A percentile compares a stretch with the other conserved stretches of the same genome.
Conservation (phyloP, 495 filamentous ascomycete species). For the Penicillium ochrochloron region DNA sequence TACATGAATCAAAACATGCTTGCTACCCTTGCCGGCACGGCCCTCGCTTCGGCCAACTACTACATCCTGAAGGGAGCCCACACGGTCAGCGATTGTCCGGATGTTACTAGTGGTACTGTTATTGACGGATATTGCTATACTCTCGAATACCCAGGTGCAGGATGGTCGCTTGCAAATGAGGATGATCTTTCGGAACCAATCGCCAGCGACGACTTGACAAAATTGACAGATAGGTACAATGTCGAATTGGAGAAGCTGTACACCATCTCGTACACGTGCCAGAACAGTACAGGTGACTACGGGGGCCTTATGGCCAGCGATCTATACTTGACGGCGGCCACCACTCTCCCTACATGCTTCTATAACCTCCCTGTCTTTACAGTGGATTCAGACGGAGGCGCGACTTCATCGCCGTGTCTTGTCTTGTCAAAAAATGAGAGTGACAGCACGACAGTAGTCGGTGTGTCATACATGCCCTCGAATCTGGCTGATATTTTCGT, state of each 20-base stretch:
- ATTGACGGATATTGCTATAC: neutral
- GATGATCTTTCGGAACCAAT: neutral
- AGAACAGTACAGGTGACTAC: neutral
- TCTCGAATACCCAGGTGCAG: neutral
- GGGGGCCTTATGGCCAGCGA: neutral
- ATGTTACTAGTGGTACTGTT: neutral
- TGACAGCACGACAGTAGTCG: neutral
- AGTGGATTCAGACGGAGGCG: neutral
- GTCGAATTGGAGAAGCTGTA: neutral
- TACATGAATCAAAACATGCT: neutral
- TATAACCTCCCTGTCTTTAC: neutral
- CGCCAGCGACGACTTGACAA: neutral
- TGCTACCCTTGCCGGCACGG: neutral
- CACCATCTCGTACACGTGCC: neutral
- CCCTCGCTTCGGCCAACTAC: neutral
- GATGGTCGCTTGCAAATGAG: neutral
- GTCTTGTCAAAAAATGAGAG: neutral
- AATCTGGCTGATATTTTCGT: neutral
- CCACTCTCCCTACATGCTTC: neutral
- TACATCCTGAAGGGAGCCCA: neutral
- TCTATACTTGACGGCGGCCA: neutral
- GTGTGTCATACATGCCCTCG: neutral
- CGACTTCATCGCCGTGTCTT: neutral
- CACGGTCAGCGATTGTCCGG: neutral
- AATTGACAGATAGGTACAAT: neutral